Conservation (phyloP, 2,329 filamentous ascomycete genomes). For the Venturia aucupariae region DNA sequence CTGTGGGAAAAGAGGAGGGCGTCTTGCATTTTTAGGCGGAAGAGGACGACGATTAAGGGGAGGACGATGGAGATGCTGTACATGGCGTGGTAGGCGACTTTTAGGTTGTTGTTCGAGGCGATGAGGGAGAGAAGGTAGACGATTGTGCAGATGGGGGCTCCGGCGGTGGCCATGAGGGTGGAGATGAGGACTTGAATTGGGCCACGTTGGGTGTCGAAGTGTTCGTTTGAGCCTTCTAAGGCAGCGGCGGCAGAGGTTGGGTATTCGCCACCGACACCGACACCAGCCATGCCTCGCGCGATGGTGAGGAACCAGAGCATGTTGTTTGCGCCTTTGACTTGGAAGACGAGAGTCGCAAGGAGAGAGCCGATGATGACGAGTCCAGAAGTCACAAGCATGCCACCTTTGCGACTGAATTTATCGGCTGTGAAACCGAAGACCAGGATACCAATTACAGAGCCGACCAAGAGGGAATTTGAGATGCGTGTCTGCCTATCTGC, state of each 20-base stretch:
- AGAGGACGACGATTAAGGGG: slow-evolving; percentile 44
- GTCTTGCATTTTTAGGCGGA: slow-evolving; percentile 33
- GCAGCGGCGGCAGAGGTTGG: slow-evolving; percentile 42
- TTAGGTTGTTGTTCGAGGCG: slow-evolving; percentile 27
- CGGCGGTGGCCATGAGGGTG: slow-evolving; percentile 41
- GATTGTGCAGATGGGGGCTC: slow-evolving; percentile 42
- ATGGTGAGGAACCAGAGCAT: slow-evolving; percentile 45
- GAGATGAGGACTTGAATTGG: slow-evolving; percentile 51
- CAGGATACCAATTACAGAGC: slow-evolving; percentile 48
- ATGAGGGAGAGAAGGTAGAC: slow-evolving; percentile 41
- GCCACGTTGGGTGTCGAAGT: slow-evolving; percentile 35
- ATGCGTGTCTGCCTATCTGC: slow-evolving; percentile 41
- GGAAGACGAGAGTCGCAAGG: slow-evolving; percentile 30
- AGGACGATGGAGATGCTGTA: slow-evolving; percentile 40
- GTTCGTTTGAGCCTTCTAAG: slow-evolving; percentile 46
- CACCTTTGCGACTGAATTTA: slow-evolving; percentile 41
- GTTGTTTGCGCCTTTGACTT: slow-evolving; percentile 34
- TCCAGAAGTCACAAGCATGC: slow-evolving; percentile 38
- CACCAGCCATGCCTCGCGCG: slow-evolving; percentile 32
- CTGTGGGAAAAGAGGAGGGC: slow-evolving; percentile 39
- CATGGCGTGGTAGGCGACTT: slow-evolving; percentile 33
- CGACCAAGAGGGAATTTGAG: slow-evolving; percentile 47
- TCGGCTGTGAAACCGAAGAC: slow-evolving; percentile 44
- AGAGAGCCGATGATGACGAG: slow-evolving; percentile 40
- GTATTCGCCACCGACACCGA: slow-evolving; percentile 43